Evolutionary conservation across 768 basidiomycete species (phyloP), one percentile per base, ranked within the genome.

Genomic region (Psilocybe cubensis): DNA sequence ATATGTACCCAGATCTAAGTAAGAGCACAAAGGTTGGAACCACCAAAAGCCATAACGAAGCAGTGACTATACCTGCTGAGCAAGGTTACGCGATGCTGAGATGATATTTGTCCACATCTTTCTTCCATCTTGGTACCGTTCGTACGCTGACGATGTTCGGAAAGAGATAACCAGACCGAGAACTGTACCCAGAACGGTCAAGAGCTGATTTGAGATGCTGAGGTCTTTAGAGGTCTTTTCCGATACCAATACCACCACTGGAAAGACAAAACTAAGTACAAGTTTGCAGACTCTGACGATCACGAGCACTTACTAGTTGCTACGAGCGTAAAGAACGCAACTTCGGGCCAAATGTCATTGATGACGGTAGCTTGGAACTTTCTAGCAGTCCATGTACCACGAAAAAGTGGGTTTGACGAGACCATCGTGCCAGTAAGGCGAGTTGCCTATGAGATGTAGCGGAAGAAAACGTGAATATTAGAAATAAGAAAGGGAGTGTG

Each of bases 151-250:
- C 8, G 86, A 86, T 6, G 87, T 89, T 57, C 89, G 75, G 76
- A 90, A 91, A 0, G 85, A 87, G 47, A 91, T 83, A 53, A 87
- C 85, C 66, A 86, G 73, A 82, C 81, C 87, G 71, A 89, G 83
- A 41, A 89, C 86, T n/a, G 86, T 88, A 82, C 89, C 89, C 38
- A 91, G 75, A 9, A 90, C 88, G 5, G 87, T 86, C 54, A 91
- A 74, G 60, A 88, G 76, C 38, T 74, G 71, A 54, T 74, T 84
- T 12, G 79, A 77, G 56, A 89, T 71, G 1, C 69, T 72, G 12
- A 90, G 76, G 53, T 79, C 71, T 44, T 74, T 73, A 3, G 60
- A 46, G 0, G 85, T 86, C 65, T 80, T 63, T 52, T 79, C 66
- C 2, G 83, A 81, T 9, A 89, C 83, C 23, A 80, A 63, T 3